Conservation (phyloP, 164 flowering plant genomes). For the Pachysandra terminalis region DNA sequence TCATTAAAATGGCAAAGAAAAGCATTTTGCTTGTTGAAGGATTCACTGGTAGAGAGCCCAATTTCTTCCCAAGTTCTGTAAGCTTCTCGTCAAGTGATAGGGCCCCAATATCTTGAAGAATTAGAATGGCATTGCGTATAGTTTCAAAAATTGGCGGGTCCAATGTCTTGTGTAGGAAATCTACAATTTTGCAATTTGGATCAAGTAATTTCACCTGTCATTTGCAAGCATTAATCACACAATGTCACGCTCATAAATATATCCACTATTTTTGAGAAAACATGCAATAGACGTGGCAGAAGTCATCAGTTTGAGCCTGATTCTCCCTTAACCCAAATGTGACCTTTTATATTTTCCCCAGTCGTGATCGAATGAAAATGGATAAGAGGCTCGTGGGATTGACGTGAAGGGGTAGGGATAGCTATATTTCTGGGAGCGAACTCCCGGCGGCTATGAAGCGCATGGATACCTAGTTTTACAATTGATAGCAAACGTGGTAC, state of each 20-base stretch:
- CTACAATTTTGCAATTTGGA: constrained; percentile 61
- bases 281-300: too few species aligned
- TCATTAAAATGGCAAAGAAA: constrained; percentile 74
- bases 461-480: not conserved
- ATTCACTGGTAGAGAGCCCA: constrained; percentile 86
- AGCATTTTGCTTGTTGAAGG: constrained; percentile 95
- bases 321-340: too few species aligned
- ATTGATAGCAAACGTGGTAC: too few species aligned
- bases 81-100: constrained; percentile 63
- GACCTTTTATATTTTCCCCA: too few species aligned
- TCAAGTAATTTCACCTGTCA: constrained; percentile 82
- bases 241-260: not conserved
- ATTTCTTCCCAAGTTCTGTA: constrained; percentile 78
- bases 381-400: too few species aligned
- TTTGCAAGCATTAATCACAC: constrained; percentile 1
- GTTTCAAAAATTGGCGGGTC: constrained; percentile 87
- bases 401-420: too few species aligned
- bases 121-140: constrained; percentile 64
- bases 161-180: constrained; percentile 66
- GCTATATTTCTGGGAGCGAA: too few species aligned
- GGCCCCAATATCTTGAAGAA: constrained; percentile 93
- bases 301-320: too few species aligned
- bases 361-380: too few species aligned
- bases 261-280: not conserved
- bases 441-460: too few species aligned